Evolutionary conservation across 768 basidiomycete genomes (phyloP), one percentile per base, ranked within the genome.

Genomic region (Rhodotorula paludigena): DNA sequence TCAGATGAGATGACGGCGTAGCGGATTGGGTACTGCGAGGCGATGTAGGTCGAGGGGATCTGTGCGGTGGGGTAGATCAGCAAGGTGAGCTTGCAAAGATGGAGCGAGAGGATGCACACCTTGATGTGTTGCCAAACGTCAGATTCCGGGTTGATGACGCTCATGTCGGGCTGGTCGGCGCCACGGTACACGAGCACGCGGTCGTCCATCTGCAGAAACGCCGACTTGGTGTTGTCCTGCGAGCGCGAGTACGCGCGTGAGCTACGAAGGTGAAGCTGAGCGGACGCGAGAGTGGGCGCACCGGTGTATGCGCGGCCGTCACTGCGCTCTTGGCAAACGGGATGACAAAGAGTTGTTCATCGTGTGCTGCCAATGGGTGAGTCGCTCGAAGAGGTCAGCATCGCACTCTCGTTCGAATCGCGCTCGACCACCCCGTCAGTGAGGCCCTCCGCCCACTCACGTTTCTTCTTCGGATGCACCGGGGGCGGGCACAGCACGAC

Each of bases 51-150:
- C 74, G 88, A 85, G 2, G 96, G 96, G 28, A 97, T 85, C 92
- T 96, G 73, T 49, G 25, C 55, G 53, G 21, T 54, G 38, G 15
- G 42, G 20, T 14, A 57, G 33, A 3, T 54, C 55, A 3, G 23
- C 6, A n/a, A n/a, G n/a, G n/a, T n/a, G n/a, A n/a, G n/a, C n/a
- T n/a, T n/a, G n/a, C n/a, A 32, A 41, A 2, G 51, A 18, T 33
- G 20, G 59, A n/a, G 33, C 41, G 45, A 74, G 20, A 42, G 33
- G 23, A 23, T 20, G 45, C 69, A 41, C 71, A 84, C 91, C 84
- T 93, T 94, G 78, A 97, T 88, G 79, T 89, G 89, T 74, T 98
- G 92, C 93, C 94, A 98, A 25, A 97, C 93, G 75, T 97, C 93
- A 7, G 90, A 90, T 77, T 94, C 92, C 23, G 93, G 92, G 76